Evolutionary conservation across 768 basidiomycete species (phyloP).

Genomic region (Sporobolomyces pararoseus): DNA sequence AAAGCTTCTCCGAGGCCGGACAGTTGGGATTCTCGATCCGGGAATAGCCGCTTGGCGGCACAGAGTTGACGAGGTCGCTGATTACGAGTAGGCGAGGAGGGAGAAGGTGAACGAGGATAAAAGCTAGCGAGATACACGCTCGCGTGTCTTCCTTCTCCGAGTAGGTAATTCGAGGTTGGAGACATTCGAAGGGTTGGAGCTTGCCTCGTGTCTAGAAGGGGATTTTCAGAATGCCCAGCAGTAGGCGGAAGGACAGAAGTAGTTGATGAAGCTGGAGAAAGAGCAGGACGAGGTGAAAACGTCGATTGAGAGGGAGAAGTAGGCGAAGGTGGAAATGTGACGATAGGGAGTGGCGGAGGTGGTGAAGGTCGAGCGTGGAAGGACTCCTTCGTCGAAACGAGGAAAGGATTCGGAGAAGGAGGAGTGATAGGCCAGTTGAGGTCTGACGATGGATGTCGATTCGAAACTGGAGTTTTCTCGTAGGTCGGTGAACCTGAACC

Average conservation of each 20-base stretch:
- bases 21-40: slow-evolving; percentile 50
- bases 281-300: not conserved
- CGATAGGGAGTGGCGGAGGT: not conserved
- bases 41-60: slow-evolving; percentile 50
- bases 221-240: slow-evolving; percentile 24
- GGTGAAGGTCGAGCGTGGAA: too few species aligned
- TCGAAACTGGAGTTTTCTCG: not conserved
- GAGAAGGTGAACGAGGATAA: slow-evolving; percentile 8
- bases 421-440: slow-evolving; percentile 15
- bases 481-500: not conserved
- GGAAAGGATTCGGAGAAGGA: not conserved
- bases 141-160: slow-evolving; percentile 45
- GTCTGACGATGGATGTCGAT: not conserved
- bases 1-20: slow-evolving; percentile 51
- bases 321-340: not conserved
- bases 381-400: not conserved
- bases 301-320: not conserved
- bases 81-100: not conserved
- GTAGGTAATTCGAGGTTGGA: slow-evolving; percentile 15
- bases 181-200: slow-evolving; percentile 20
- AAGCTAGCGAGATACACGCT: slow-evolving; percentile 44
- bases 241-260: not conserved
- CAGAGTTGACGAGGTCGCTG: slow-evolving; percentile 47
- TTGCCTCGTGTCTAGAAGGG: slow-evolving; percentile 29
- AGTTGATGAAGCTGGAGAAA: not conserved